Evolutionary conservation across 805 yeast species (phyloP), one percentile per base, ranked within the genome.

Genomic region (Lachancea nothofagi): DNA sequence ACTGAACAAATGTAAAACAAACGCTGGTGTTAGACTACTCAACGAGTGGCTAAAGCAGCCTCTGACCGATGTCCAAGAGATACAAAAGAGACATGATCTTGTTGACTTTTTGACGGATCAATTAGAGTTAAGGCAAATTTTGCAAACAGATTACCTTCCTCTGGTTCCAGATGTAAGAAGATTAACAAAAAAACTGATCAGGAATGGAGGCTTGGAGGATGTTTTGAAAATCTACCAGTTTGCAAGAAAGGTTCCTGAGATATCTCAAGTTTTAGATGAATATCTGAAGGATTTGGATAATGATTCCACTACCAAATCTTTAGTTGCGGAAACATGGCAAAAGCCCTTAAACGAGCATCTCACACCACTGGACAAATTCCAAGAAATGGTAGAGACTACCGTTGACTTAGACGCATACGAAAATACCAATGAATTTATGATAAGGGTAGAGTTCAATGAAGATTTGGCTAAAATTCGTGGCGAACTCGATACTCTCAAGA

Each of bases 41-140:
- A 80, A 93, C 12, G 96, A 87, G 55, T 93, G 98, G 98, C 70
- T 93, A 45, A 93, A 90, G 55, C 98, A 93, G 62, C 99, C 99
- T 1, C 70, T 93, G 35, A 80, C 95, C 38, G 77, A 78, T 48
- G 55, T 72, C 8, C 54, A 50, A 0, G 77, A 70, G 36, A 88
- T 93, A 28, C 59, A 65, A 28, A 69, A 77, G 31, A 72, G 99
- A 36, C 96, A 85, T 48, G 59, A 66, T 6, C 65, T 93, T 36
- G 95, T 90, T n/a, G 82, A 77, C 20, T 71, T 74, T 43, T 64
- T 93, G 47, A 69, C 84, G n/a, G 74, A 80, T 23, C 84, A 88
- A 50, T 63, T 86, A 5, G 76, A 75, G 46, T 55, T 83, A 39
- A 71, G 96, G 43, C 75, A 79, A 9, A 67, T 71, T 17, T 59